These are phyloP conservation scores for Mycena metata DNA, from an alignment of 768 basidiomycete species.

Conservation along the genomic window DNA sequence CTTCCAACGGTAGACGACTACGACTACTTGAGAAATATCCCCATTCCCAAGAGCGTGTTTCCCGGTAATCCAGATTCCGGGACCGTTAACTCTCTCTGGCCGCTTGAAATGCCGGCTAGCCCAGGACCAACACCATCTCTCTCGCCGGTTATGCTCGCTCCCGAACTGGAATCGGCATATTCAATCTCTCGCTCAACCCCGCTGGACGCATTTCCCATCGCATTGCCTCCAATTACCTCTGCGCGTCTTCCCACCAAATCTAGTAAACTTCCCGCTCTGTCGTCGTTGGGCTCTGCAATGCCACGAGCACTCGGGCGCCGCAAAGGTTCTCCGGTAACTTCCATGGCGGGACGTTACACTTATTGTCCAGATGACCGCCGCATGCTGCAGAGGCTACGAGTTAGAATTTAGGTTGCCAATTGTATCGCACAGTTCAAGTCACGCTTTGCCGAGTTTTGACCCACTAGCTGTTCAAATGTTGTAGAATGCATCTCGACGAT, in stretches of 20 bases:
- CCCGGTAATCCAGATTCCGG: slow-evolving; percentile 47
- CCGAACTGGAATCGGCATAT: neutral
- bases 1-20: slow-evolving; percentile 69
- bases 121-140: neutral
- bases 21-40: slow-evolving; percentile 61
- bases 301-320: neutral
- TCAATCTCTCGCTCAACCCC: neutral
- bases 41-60: slow-evolving; percentile 65
- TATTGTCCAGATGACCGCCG: slow-evolving; percentile 50
- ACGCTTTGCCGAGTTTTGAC: too few species aligned
- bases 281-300: slow-evolving; percentile 26
- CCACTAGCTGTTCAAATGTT: too few species aligned
- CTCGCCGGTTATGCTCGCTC: neutral
- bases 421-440: too few species aligned
- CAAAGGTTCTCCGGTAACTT: neutral
- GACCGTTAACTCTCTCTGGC: neutral
- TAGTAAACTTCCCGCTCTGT: slow-evolving; percentile 27
- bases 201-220: neutral
- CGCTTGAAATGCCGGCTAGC: neutral
- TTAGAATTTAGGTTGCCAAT: slow-evolving; percentile 8
- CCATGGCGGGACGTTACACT: neutral
- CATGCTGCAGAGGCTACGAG: slow-evolving; percentile 21
- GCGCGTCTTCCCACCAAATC: neutral
- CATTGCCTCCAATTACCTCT: slow-evolving; percentile 29
- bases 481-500: too few species aligned